A percentile compares a stretch with the other conserved stretches of the same genome.
These are phyloP conservation scores for Leptographium flavum DNA, from an alignment of 2,329 filamentous ascomycete species.

Conservation along the genomic window DNA sequence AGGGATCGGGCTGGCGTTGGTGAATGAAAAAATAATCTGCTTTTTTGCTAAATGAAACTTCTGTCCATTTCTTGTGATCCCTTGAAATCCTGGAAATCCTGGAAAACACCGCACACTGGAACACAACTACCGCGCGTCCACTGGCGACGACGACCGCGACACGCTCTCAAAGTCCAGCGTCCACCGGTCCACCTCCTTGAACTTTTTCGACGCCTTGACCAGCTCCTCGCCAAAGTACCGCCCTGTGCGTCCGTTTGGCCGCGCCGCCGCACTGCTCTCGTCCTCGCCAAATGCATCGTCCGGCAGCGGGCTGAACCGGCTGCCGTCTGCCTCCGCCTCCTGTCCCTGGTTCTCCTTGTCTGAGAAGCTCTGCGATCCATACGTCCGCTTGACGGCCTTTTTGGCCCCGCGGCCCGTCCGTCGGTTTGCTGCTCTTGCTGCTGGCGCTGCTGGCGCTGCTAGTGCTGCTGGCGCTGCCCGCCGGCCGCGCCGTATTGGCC, in stretches of 20 bases:
- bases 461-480: neutral
- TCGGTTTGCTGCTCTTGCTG: constrained; percentile 3
- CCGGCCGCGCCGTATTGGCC: constrained; percentile 4
- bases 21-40: too few species aligned
- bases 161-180: constrained; percentile 53
- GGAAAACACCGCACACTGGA: neutral
- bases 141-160: constrained; percentile 38
- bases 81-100: too few species aligned
- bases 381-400: constrained; percentile 27
- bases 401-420: constrained; percentile 8
- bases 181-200: constrained; percentile 56
- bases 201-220: constrained; percentile 45
- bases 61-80: too few species aligned
- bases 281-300: constrained; percentile 30
- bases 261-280: constrained; percentile 13
- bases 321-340: constrained; percentile 16
- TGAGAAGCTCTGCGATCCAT: constrained; percentile 33
- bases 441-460: neutral
- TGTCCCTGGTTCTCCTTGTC: constrained; percentile 47
- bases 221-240: constrained; percentile 29
- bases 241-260: constrained; percentile 19
- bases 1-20: too few species aligned
- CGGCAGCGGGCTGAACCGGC: constrained; percentile 25
- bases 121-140: constrained; percentile 27
- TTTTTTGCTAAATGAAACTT: too few species aligned